phyloP scores from a whole-genome alignment of 208 protist species.

The Wallacemonas sp. region DNA sequence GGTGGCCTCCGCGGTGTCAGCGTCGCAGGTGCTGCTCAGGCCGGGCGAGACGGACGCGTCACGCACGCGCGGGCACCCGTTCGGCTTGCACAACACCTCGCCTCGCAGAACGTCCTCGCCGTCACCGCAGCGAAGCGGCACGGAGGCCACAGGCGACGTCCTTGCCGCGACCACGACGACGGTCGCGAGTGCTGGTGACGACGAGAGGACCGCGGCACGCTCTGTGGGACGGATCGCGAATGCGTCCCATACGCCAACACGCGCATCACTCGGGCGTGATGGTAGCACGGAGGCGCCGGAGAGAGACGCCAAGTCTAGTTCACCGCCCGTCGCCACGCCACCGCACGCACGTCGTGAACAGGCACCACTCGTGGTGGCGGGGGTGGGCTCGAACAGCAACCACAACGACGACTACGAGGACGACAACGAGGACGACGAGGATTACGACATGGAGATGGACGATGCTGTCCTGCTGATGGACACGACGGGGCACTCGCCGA shows the following conservation, averaged over 20 bases:
- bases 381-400: neutral
- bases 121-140: too few species aligned
- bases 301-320: neutral
- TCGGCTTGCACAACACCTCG: neutral
- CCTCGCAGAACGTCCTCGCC: neutral
- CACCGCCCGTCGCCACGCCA: neutral
- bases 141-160: too few species aligned
- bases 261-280: neutral
- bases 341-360: neutral
- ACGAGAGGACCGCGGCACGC: neutral
- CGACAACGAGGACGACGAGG: constrained; percentile 9
- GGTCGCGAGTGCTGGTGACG: neutral
- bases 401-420: neutral
- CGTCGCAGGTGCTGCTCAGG: neutral
- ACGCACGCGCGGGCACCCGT: neutral
- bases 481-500: constrained; percentile 43
- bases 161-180: too few species aligned
- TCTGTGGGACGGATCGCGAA: too few species aligned
- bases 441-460: neutral
- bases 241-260: too few species aligned
- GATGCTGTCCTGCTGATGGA: constrained; percentile 15
- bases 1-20: neutral
- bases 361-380: neutral
- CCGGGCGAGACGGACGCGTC: neutral
- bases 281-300: neutral